phyloP scores from a whole-genome alignment of 1,284 basidiomycete genomes.

The Phellopilus nigrolimitatus region DNA sequence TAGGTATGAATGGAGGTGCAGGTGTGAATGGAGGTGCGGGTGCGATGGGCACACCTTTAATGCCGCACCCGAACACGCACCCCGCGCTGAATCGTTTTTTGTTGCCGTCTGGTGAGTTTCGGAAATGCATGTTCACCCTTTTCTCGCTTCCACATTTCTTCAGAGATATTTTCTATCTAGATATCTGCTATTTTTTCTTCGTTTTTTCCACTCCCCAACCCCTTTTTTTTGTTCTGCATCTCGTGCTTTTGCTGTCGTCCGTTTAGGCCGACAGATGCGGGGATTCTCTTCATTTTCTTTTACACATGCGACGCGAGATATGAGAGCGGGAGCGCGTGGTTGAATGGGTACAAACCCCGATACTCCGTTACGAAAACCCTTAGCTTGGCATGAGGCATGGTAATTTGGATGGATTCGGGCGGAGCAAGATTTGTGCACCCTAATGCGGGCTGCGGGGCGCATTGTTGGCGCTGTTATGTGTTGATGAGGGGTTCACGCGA shows the following conservation, averaged over 20 bases:
- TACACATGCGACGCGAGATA: no score
- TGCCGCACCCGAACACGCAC: constrained; percentile 20
- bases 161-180: background rate
- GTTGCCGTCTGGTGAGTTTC: constrained; percentile 19
- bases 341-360: no score
- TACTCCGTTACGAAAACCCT: no score
- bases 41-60: constrained; percentile 15
- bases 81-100: constrained; percentile 20
- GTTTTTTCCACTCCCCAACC: no score
- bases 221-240: background rate
- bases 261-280: background rate
- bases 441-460: no score
- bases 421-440: no score
- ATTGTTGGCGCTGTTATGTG: no score
- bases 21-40: background rate
- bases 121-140: background rate
- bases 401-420: no score
- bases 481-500: no score
- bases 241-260: background rate
- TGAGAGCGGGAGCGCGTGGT: no score
- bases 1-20: constrained; percentile 1
- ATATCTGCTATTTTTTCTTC: background rate
- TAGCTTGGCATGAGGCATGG: no score
- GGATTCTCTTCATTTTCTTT: no score
- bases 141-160: background rate